These are phyloP conservation scores for Starmerella vitae DNA, from an alignment of 805 yeast genomes.

Conservation along the genomic window DNA sequence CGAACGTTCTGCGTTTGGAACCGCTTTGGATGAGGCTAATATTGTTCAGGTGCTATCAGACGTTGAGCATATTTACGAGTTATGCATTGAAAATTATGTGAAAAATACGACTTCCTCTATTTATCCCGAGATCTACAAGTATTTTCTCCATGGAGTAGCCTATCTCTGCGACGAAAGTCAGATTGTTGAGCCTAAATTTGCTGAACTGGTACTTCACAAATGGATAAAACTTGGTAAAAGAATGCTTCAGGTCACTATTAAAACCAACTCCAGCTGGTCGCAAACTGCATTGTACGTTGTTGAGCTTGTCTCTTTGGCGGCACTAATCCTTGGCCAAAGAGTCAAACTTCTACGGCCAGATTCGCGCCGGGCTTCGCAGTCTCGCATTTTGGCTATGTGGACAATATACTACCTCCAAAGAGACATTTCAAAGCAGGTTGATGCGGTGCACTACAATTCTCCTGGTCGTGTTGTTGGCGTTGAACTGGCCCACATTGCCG, in stretches of 20 bases:
- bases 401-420: slow-evolving; percentile 10
- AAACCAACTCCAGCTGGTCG: neutral
- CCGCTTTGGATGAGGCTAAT: slow-evolving; percentile 1
- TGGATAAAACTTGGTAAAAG: slow-evolving; percentile 11
- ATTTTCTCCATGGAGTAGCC: slow-evolving; percentile 12
- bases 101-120: neutral
- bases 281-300: neutral
- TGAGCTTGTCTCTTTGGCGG: slow-evolving; percentile 3
- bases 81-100: neutral
- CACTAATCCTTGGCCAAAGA: slow-evolving; percentile 2
- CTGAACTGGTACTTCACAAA: slow-evolving; percentile 4
- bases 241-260: slow-evolving; percentile 1
- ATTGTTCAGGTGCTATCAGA: slow-evolving; percentile 4
- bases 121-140: slow-evolving; percentile 13
- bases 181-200: slow-evolving; percentile 6
- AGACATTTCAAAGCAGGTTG: slow-evolving; percentile 7
- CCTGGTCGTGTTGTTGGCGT: slow-evolving; percentile 4
- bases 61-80: neutral
- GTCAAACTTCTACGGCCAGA: neutral
- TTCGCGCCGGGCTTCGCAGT: neutral
- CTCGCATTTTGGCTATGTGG: slow-evolving; percentile 6
- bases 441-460: neutral
- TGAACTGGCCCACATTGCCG: slow-evolving; percentile 6
- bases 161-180: slow-evolving; percentile 14
- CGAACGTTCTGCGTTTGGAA: neutral